Percentiles rank a stretch among this genome's conserved stretches.
These are phyloP conservation scores for Perkinsus olseni DNA, from an alignment of 169 alveolate genomes.

Conservation along the genomic window DNA sequence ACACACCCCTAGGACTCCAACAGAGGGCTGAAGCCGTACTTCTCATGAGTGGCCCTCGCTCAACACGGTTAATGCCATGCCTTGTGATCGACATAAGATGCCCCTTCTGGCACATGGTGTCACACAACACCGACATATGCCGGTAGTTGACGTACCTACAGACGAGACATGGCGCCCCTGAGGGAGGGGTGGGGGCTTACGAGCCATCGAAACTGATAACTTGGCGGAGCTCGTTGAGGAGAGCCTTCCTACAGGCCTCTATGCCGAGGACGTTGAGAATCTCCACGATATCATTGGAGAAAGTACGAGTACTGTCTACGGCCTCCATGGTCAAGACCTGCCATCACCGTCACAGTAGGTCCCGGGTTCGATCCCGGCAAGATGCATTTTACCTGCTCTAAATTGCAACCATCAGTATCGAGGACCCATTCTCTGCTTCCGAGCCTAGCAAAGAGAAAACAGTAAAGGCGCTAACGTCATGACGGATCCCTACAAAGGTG, in stretches of 20 bases:
- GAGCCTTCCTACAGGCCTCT: conserved; percentile 98
- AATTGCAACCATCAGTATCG: conserved; percentile 97
- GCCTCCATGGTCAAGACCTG: conserved; percentile 33
- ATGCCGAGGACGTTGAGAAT: conserved; percentile 90
- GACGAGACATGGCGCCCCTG: conserved; percentile 65
- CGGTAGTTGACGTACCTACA: conserved; percentile 96
- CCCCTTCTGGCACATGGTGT: conserved; percentile 99
- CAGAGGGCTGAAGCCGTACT: neutral
- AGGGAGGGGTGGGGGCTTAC: neutral
- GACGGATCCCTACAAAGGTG: conserved; percentile 40
- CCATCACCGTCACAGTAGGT: neutral
- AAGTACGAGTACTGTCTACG: conserved; percentile 86
- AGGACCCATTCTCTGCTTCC: conserved; percentile 91
- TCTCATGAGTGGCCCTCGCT: conserved; percentile 44
- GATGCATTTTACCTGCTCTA: conserved; percentile 80
- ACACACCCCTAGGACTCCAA: neutral
- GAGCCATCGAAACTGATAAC: conserved; percentile 58
- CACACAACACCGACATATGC: conserved; percentile 95
- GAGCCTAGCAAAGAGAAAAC: neutral
- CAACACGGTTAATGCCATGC: conserved; percentile 98
- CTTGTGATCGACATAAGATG: conserved; percentile 96
- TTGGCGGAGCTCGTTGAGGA: conserved; percentile 87
- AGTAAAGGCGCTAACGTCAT: neutral
- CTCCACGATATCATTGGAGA: conserved; percentile 95
- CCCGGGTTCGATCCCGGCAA: conserved; percentile 24